Evolutionary conservation across 176 grass and related monocot genomes (phyloP).

Genomic region (Zea luxurians): DNA sequence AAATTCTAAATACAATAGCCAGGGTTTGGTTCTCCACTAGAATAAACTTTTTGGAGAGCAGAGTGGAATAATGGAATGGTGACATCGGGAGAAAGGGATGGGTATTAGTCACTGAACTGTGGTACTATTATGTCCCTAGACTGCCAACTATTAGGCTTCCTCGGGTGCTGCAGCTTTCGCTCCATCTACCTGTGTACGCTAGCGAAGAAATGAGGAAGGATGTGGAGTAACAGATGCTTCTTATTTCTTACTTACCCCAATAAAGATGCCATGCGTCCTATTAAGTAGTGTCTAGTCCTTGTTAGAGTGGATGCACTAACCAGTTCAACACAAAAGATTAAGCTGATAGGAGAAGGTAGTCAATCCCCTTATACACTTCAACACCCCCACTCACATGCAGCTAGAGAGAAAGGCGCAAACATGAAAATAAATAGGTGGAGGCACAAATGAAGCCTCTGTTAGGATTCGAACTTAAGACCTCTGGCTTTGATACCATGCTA

Average conservation of each 20-base stretch:
- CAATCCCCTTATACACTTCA: too few species aligned
- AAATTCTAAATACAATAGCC: neutral
- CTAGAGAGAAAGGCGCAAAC: too few species aligned
- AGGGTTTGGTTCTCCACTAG: conserved; percentile 24
- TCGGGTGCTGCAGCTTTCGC: neutral
- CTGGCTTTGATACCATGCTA: too few species aligned
- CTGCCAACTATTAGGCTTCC: neutral
- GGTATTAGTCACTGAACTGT: neutral
- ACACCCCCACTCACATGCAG: too few species aligned
- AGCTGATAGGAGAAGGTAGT: too few species aligned
- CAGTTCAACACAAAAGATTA: too few species aligned
- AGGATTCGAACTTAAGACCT: too few species aligned
- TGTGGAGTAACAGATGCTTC: neutral
- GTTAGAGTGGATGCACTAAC: too few species aligned
- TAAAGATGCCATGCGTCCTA: neutral
- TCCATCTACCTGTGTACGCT: neutral
- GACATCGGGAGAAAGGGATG: conserved; percentile 3
- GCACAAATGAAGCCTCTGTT: too few species aligned
- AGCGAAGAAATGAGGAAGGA: neutral
- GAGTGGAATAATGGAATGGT: conserved; percentile 2
- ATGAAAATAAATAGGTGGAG: too few species aligned
- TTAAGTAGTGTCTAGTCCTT: neutral
- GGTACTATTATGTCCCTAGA: neutral
- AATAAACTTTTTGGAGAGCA: neutral
- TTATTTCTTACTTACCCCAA: neutral